A percentile compares a stretch with the other conserved stretches of the same genome.
Conservation (phyloP, 768 basidiomycete genomes). For the Lanmaoa rubissima region DNA sequence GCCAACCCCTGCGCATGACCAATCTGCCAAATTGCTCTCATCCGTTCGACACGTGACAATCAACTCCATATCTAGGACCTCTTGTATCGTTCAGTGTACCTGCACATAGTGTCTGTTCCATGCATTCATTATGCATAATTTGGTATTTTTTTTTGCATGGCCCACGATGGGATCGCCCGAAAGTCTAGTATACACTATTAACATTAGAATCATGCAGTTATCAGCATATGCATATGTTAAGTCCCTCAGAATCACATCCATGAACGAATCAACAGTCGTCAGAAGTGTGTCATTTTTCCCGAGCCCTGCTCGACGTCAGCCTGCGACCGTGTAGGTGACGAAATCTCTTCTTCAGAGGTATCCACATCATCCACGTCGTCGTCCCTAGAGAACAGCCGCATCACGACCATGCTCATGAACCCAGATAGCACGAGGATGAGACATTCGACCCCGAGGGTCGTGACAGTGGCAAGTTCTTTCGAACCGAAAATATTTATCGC, state of each 20-base stretch:
- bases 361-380: neutral
- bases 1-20: no score
- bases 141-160: no score
- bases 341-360: neutral
- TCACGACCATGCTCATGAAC: neutral
- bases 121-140: no score
- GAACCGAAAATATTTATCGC: constrained; percentile 7
- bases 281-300: neutral
- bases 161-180: neutral
- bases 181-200: neutral
- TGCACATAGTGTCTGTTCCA: no score
- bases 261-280: neutral
- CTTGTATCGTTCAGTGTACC: no score
- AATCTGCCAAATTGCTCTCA: no score
- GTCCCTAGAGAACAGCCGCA: neutral
- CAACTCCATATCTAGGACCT: no score
- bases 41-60: no score
- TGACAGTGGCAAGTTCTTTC: neutral
- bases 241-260: neutral
- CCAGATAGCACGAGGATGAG: constrained; percentile 1
- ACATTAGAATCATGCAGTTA: neutral
- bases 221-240: no score
- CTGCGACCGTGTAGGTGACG: neutral
- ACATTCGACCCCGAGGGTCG: constrained; percentile 6
- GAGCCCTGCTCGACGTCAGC: neutral